Base-by-base conservation (phyloP, 1,139 yeast genomes). In the Geotrichum candidum region DNA sequence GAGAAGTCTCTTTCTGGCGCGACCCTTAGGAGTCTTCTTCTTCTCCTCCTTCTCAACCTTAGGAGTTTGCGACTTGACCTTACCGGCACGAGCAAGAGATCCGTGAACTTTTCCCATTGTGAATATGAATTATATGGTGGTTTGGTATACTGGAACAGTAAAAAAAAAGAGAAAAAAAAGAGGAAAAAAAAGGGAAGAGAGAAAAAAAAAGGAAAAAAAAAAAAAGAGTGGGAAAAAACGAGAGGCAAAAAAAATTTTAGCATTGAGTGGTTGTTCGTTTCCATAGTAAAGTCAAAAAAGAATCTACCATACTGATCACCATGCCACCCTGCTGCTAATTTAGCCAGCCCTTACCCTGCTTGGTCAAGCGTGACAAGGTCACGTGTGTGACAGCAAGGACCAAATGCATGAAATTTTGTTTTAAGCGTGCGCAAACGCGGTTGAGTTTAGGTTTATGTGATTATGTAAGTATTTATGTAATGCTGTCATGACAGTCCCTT, bases 41-140 rank as follows among this genome's bases (percentile, higher is more conserved):
- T 64, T 97, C 96, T 76, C 92, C 85, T 64, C 96, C 97, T 75
- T 81, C 87, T 77, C 96, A 87, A 60, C 98, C 89, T 89, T 92
- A 82, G 92, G 97, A 84, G 92, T 88, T 84, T 86, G 91, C 81
- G 98, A 92, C 86, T 92, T 94, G 83, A 94, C 99, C 85, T 94
- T 92, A 90, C 99, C 99, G 85, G 99, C 99, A 91, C 98, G 97
- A 86, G 99, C 96, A 87, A 94, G 89, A 84, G 97, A 91, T 83
- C 99, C 99, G 97, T 94, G 96, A 84, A 88, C 96, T 87, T 89
- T 89, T 85, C 91, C 95, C 94, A 54, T 54, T 54, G 13, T 54
- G 57, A 54, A 45, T 45, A n/a, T 25, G 9, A 35, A 9, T 35
- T 35, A 35, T 35, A 35, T 35, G 29, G 25, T 33, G 57, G 23